Evolutionary conservation across 1,284 basidiomycete species (phyloP).

Genomic region (Ustilago xerochloae): DNA sequence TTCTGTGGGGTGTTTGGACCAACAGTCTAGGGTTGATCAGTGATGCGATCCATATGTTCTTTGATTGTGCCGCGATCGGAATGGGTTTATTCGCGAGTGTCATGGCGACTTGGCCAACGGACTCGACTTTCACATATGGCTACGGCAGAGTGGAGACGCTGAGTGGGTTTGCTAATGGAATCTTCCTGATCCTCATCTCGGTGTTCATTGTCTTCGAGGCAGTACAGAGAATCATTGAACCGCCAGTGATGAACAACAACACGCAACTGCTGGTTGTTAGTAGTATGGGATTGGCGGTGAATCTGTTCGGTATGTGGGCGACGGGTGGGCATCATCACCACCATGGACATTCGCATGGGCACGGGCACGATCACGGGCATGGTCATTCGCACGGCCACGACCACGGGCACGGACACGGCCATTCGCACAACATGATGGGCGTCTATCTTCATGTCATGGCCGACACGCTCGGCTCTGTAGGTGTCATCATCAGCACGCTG

Average conservation of each 20-base stretch:
- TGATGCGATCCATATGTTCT: slow-evolving; percentile 99
- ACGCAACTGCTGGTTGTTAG: slow-evolving; percentile 90
- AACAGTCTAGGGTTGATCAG: slow-evolving; percentile 96
- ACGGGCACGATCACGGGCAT: slow-evolving; percentile 76
- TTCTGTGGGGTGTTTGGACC: slow-evolving; percentile 85
- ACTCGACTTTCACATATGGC: slow-evolving; percentile 93
- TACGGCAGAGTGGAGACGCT: slow-evolving; percentile 98
- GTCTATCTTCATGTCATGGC: slow-evolving; percentile 81
- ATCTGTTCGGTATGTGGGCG: slow-evolving; percentile 98
- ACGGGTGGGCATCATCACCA: slow-evolving; percentile 76
- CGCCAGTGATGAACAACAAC: slow-evolving; percentile 94
- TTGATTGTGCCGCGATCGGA: slow-evolving; percentile 96
- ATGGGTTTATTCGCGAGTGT: slow-evolving; percentile 96
- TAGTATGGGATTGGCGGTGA: slow-evolving; percentile 87
- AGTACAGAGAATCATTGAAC: slow-evolving; percentile 92
- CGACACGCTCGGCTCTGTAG: slow-evolving; percentile 81
- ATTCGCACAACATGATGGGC: slow-evolving; percentile 99
- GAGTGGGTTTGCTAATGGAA: slow-evolving; percentile 97
- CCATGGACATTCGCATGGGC: slow-evolving; percentile 71
- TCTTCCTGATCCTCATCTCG: slow-evolving; percentile 94
- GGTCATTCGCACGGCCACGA: slow-evolving; percentile 71
- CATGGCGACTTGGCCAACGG: slow-evolving; percentile 96
- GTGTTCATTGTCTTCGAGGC: slow-evolving; percentile 99
- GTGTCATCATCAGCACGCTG: slow-evolving; percentile 97
- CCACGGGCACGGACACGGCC: slow-evolving; percentile 72